These are phyloP conservation scores for Colletotrichum phormii DNA, from an alignment of 2,329 filamentous ascomycete genomes.

Conservation along the genomic window DNA sequence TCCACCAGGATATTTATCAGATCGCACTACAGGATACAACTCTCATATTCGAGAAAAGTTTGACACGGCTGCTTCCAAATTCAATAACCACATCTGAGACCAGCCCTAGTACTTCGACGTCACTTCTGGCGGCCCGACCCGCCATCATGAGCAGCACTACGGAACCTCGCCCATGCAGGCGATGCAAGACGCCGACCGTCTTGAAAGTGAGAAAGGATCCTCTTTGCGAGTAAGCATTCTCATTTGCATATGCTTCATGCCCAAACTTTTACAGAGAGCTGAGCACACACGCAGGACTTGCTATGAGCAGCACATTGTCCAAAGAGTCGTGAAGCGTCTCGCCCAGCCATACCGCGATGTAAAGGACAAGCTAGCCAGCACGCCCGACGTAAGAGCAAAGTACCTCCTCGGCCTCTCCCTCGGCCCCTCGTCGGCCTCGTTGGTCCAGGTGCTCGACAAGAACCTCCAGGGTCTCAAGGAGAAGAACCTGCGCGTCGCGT, in stretches of 20 bases:
- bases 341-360: slow-evolving; percentile 62
- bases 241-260: slow-evolving; percentile 14
- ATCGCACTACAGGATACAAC: too few relatives aligned
- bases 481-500: slow-evolving; percentile 73
- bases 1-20: background rate
- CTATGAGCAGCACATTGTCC: slow-evolving; percentile 80
- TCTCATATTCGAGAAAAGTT: too few relatives aligned
- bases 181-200: slow-evolving; percentile 39
- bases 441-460: slow-evolving; percentile 80
- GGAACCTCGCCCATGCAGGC: slow-evolving; percentile 37
- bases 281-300: slow-evolving; percentile 61
- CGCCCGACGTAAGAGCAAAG: slow-evolving; percentile 48
- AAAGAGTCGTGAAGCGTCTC: slow-evolving; percentile 82
- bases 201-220: slow-evolving; percentile 41
- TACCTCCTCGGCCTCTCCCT: slow-evolving; percentile 86
- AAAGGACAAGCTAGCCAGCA: slow-evolving; percentile 39
- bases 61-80: background rate
- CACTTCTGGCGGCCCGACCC: background rate
- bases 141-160: slow-evolving; percentile 21
- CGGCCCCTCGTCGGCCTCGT: slow-evolving; percentile 81
- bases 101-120: background rate
- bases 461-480: slow-evolving; percentile 75
- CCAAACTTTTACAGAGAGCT: background rate
- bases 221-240: slow-evolving; percentile 41
- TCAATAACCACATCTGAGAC: background rate